A percentile compares a stretch with the other conserved stretches of the same genome.
Evolutionary conservation across 768 basidiomycete species (phyloP).

Genomic region (Podaxis sp.): DNA sequence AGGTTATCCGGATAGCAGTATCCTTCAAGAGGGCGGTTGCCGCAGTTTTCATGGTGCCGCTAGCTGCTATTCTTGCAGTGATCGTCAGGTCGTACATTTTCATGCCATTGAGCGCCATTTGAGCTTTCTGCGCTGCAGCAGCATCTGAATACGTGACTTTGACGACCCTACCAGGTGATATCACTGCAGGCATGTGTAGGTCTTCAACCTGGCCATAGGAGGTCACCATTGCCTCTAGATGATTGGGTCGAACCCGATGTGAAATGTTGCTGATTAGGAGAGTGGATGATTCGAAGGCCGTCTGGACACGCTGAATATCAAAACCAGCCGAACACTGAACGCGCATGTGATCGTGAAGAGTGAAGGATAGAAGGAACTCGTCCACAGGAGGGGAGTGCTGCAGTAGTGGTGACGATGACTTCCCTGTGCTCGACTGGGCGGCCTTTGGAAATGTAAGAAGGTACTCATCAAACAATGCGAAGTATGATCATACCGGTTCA

Average conservation of each 20-base stretch:
- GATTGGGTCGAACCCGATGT: conserved; percentile 21
- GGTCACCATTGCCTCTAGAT: conserved; percentile 33
- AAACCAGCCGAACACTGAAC: conserved; percentile 61
- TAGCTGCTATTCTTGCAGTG: conserved; percentile 41
- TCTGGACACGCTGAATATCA: conserved; percentile 44
- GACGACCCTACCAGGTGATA: conserved; percentile 22
- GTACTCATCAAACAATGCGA: not conserved
- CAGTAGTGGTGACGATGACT: not conserved
- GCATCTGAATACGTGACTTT: conserved; percentile 45
- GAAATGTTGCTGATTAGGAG: conserved; percentile 53
- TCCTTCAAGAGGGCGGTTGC: conserved; percentile 43
- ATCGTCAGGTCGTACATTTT: conserved; percentile 34
- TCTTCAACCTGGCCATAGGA: conserved; percentile 45
- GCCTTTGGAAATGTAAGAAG: not conserved
- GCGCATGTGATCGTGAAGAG: conserved; percentile 49
- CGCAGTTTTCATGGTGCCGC: conserved; percentile 23
- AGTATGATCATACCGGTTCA: conserved; percentile 18
- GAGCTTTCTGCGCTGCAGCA: conserved; percentile 50
- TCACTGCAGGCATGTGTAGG: conserved; percentile 24
- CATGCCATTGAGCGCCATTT: conserved; percentile 43
- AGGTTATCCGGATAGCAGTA: conserved; percentile 51
- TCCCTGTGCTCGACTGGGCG: not conserved
- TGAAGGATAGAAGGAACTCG: conserved; percentile 16
- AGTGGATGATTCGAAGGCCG: conserved; percentile 70
- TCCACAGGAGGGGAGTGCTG: not conserved